Percentiles rank a stretch among this genome's conserved stretches.
Evolutionary conservation across 2,329 filamentous ascomycete genomes (phyloP).

Genomic region (Aspergillus ruber): DNA sequence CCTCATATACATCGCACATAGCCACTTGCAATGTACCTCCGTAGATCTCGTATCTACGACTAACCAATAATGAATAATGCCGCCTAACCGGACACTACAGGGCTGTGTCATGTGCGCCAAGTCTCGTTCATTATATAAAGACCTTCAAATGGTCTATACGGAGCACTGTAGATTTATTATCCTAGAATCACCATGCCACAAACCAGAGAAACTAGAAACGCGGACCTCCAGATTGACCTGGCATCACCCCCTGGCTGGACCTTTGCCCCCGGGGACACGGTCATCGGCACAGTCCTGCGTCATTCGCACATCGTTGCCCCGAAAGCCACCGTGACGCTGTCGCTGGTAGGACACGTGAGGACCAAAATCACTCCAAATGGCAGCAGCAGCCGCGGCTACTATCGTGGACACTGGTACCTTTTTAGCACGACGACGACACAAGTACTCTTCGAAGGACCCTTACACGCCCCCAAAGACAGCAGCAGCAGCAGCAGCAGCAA

Average conservation of each 20-base stretch:
- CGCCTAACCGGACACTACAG: no score
- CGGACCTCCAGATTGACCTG: slow-evolving; percentile 8
- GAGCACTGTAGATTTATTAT: no score
- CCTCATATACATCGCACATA: no score
- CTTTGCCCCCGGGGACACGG: slow-evolving; percentile 12
- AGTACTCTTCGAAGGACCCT: slow-evolving; percentile 9
- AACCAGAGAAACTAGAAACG: background rate
- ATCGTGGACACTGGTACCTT: slow-evolving; percentile 8
- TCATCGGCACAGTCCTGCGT: slow-evolving; percentile 14
- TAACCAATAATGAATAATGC: no score
- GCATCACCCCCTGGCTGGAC: slow-evolving; percentile 11
- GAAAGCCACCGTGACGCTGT: slow-evolving; percentile 9
- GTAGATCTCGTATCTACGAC: no score
- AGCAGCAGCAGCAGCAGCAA: background rate
- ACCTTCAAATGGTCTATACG: no score
- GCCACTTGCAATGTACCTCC: no score
- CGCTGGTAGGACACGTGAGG: slow-evolving; percentile 8
- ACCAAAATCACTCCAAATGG: slow-evolving; percentile 6
- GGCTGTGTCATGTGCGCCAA: no score
- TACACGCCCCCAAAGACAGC: slow-evolving; percentile 9
- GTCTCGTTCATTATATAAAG: no score
- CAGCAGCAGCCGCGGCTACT: background rate
- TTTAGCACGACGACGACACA: slow-evolving; percentile 1
- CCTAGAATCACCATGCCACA: background rate
- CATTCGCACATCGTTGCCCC: slow-evolving; percentile 10